Evolutionary conservation across 2,329 filamentous ascomycete species (phyloP).

Genomic region (Neopestalotiopsis clavispora): DNA sequence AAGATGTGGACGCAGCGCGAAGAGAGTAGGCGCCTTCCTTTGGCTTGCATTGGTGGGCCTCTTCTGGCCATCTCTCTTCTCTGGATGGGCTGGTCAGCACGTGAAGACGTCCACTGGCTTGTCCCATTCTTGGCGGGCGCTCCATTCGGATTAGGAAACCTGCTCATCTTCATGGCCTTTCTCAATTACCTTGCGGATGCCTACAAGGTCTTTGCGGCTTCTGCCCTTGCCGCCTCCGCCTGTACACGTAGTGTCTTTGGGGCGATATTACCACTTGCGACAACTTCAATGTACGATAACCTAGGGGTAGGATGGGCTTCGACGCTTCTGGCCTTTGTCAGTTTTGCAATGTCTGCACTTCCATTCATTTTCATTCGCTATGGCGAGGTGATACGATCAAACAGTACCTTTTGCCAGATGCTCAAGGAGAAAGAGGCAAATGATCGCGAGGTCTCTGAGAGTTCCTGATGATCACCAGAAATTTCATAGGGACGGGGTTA

Average conservation of each 20-base stretch:
- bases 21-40: slow-evolving; percentile 22
- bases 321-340: slow-evolving; percentile 34
- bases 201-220: slow-evolving; percentile 56
- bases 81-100: slow-evolving; percentile 25
- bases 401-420: slow-evolving; percentile 12
- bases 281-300: slow-evolving; percentile 50
- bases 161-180: slow-evolving; percentile 48
- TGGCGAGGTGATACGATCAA: slow-evolving; percentile 3
- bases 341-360: slow-evolving; percentile 29
- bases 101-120: slow-evolving; percentile 18
- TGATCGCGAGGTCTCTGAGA: not conserved
- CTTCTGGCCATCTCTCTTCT: slow-evolving; percentile 19
- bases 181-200: slow-evolving; percentile 56
- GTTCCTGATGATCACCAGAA: not conserved
- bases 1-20: slow-evolving; percentile 20
- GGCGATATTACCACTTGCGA: slow-evolving; percentile 56
- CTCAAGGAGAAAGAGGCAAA: not conserved
- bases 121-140: slow-evolving; percentile 21
- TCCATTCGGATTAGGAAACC: slow-evolving; percentile 22
- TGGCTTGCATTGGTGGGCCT: slow-evolving; percentile 24
- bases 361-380: slow-evolving; percentile 30
- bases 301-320: slow-evolving; percentile 52
- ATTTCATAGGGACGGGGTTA: not conserved
- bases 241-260: slow-evolving; percentile 62
- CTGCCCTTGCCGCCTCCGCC: slow-evolving; percentile 64